Evolutionary conservation across 148 eudicot genomes (phyloP).

Genomic region (Dysphania ambrosioides): DNA sequence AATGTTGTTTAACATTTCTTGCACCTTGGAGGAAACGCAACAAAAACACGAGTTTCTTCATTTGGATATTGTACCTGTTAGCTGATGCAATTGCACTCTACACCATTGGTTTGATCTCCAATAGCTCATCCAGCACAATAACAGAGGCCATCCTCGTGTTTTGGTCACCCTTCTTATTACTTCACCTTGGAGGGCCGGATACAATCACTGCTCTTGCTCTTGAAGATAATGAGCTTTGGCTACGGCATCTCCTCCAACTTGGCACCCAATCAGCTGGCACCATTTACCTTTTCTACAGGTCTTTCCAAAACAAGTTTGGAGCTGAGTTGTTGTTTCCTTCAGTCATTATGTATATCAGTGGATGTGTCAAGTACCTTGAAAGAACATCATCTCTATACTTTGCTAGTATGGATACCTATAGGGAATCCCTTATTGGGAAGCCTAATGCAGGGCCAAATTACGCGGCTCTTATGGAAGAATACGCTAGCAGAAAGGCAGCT

Average conservation of each 20-base stretch:
- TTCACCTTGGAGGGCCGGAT: constrained; percentile 17
- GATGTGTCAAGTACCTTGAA: constrained; percentile 19
- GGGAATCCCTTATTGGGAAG: constrained; percentile 4
- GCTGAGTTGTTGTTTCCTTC: background rate
- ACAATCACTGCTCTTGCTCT: constrained; percentile 17
- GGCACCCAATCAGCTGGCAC: constrained; percentile 3
- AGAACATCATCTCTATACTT: background rate
- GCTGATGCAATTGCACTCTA: constrained; percentile 15
- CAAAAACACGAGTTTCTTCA: background rate
- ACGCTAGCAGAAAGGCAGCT: constrained; percentile 5
- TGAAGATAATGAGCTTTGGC: constrained; percentile 19
- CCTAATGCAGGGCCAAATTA: constrained; percentile 4
- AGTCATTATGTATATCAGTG: constrained; percentile 6
- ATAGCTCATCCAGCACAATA: background rate
- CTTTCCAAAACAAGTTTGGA: background rate
- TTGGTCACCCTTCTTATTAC: constrained; percentile 13
- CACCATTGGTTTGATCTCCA: constrained; percentile 12
- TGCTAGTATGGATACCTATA: constrained; percentile 7
- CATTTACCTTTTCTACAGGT: background rate
- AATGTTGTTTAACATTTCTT: background rate
- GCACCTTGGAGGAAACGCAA: constrained; percentile 16
- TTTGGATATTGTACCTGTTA: constrained; percentile 9
- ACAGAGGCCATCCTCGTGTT: background rate
- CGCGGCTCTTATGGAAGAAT: constrained; percentile 18
- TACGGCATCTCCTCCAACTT: constrained; percentile 11